Conservation (phyloP, 176 grass and related monocot species). For the Oryza coarctata region DNA sequence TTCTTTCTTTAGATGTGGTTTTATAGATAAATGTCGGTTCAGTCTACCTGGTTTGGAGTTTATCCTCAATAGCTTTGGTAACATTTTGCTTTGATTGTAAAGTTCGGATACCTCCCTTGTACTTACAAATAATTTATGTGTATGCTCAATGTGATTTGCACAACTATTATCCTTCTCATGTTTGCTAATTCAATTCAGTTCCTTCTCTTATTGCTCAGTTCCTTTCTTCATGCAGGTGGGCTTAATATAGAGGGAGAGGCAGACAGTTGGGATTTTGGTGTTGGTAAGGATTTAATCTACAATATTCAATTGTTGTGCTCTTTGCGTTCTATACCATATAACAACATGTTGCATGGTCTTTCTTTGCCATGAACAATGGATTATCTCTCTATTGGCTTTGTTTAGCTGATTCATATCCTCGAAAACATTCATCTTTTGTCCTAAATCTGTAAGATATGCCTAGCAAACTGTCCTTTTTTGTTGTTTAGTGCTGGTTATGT, state of each 20-base stretch:
- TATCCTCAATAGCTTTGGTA: neutral
- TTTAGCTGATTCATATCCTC: neutral
- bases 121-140: neutral
- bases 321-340: neutral
- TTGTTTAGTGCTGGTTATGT: neutral
- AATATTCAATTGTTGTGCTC: neutral
- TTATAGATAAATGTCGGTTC: neutral
- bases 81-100: neutral
- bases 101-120: constrained; percentile 8
- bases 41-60: neutral
- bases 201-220: constrained; percentile 28
- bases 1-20: neutral
- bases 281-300: constrained; percentile 56
- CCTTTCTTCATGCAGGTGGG: constrained; percentile 65
- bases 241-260: constrained; percentile 86
- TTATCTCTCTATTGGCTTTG: neutral
- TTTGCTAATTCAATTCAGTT: constrained; percentile 1
- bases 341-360: neutral
- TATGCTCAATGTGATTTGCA: neutral
- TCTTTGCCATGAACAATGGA: neutral
- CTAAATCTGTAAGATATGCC: neutral
- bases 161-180: neutral
- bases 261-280: constrained; percentile 92
- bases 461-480: neutral
- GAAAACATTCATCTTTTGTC: neutral